Base-by-base conservation (phyloP, 78 protist genomes). In the Planoprotostelium fungivorum region DNA sequence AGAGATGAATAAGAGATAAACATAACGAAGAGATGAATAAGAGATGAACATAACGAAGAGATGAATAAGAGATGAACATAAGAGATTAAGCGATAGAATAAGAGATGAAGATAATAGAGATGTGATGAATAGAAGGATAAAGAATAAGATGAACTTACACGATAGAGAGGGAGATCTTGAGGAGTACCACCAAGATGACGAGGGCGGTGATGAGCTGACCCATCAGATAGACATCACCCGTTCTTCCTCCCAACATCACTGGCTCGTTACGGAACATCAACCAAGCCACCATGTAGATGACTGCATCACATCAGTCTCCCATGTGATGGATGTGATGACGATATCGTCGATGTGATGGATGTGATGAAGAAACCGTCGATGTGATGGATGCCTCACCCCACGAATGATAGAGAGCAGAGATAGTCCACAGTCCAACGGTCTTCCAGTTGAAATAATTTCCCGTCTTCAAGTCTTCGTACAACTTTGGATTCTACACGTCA, bases 401-500 rank as follows among this genome's bases (percentile, higher is more conserved):
- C 84, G 94, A 92, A 29, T 92, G 94, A 36, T 89, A 92, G 28
- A 92, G 73, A 29, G 91, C 94, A 83, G 88, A 89, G 1, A 34
- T 10, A 9, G 88, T 16, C 23, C 83, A 63, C 38, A 31, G n/a
- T 0, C 34, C 16, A 25, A 92, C 83, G 1, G 87, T 84, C 1
- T 9, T 36, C 84, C 85, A 84, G 23, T 92, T 89, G 25, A 83
- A 92, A 28, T 39, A 38, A 25, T 88, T 36, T 25, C 86, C 94
- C 34, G 88, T 91, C 38, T 91, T 91, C 31, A 91, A 91, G 36
- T 86, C 63, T 35, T 89, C 89, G 38, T 91, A 91, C 5, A 91
- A 87, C 38, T 93, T 90, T 35, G 95, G 95, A 83, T 93, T 89
- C 39, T 93, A 86, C 88, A 87, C 86, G 25, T n/a, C n/a, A n/a